Evolutionary conservation across 805 yeast genomes (phyloP).

Genomic region (Yamadazyma endophytica): DNA sequence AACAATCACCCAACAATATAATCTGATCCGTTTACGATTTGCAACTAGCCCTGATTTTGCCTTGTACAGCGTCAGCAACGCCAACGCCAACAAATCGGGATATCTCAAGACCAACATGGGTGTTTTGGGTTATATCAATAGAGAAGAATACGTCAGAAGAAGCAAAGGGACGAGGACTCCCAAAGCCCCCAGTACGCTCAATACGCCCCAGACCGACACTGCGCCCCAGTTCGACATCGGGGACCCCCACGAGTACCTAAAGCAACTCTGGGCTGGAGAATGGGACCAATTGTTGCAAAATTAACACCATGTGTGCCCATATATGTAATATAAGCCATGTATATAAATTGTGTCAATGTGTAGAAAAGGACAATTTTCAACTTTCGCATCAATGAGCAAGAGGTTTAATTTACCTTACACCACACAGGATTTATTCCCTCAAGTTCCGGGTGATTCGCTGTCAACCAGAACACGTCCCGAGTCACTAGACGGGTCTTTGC

Average conservation of each 20-base stretch:
- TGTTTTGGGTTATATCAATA: conserved; percentile 23
- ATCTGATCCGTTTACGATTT: conserved; percentile 30
- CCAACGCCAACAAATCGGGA: background rate
- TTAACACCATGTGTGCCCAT: no score
- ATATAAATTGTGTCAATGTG: no score
- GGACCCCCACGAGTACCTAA: conserved; percentile 6
- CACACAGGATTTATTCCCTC: conserved; percentile 41
- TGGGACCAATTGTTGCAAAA: conserved; percentile 2
- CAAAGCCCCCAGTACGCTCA: no score
- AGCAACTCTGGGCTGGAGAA: conserved; percentile 9
- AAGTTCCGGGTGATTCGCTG: conserved; percentile 15
- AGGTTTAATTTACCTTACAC: conserved; percentile 38
- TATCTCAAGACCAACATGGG: conserved; percentile 18
- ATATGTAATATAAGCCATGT: no score
- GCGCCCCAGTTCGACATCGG: background rate
- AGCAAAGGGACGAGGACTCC: conserved; percentile 1
- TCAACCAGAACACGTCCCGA: conserved; percentile 18
- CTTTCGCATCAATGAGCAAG: conserved; percentile 33
- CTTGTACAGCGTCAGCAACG: conserved; percentile 4
- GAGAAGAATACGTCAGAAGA: conserved; percentile 7
- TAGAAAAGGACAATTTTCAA: no score
- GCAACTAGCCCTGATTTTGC: conserved; percentile 6
- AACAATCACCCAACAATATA: conserved; percentile 31
- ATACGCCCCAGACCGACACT: no score
- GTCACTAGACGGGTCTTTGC: conserved; percentile 12